These are phyloP conservation scores for Spinacia oleracea DNA, from an alignment of 179 eudicot genomes.

Conservation along the genomic window DNA sequence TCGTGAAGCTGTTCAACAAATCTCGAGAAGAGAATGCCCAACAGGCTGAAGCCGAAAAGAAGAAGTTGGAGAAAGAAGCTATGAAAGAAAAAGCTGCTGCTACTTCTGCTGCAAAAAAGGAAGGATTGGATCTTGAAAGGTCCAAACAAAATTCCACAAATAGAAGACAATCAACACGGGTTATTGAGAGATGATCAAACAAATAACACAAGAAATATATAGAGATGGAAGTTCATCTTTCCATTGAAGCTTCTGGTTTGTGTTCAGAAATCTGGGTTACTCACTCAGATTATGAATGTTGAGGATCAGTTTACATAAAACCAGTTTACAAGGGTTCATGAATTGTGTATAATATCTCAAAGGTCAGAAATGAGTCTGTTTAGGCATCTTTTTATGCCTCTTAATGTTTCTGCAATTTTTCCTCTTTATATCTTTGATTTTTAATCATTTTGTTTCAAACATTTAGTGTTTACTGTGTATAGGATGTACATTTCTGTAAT, in stretches of 20 bases:
- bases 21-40: constrained; percentile 83
- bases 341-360: not conserved
- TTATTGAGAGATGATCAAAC: not conserved
- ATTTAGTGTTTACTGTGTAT: not conserved
- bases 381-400: constrained; percentile 31
- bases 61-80: constrained; percentile 94
- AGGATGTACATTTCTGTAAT: constrained; percentile 22
- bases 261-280: not conserved
- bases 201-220: not conserved
- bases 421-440: not conserved
- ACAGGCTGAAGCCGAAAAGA: constrained; percentile 85
- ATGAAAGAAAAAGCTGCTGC: constrained; percentile 68
- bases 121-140: constrained; percentile 48
- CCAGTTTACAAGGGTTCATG: not conserved
- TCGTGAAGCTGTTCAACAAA: constrained; percentile 81
- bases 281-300: not conserved
- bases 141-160: constrained; percentile 39
- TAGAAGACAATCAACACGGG: constrained; percentile 31
- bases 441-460: not conserved
- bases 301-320: not conserved
- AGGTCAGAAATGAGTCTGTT: not conserved
- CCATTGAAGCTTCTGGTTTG: not conserved
- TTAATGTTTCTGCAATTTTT: not conserved
- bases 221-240: not conserved
- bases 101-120: constrained; percentile 53